A percentile compares a stretch with the other conserved stretches of the same genome.
Conservation (phyloP, 331 rosid genomes). For the Prunus yedoensis region DNA sequence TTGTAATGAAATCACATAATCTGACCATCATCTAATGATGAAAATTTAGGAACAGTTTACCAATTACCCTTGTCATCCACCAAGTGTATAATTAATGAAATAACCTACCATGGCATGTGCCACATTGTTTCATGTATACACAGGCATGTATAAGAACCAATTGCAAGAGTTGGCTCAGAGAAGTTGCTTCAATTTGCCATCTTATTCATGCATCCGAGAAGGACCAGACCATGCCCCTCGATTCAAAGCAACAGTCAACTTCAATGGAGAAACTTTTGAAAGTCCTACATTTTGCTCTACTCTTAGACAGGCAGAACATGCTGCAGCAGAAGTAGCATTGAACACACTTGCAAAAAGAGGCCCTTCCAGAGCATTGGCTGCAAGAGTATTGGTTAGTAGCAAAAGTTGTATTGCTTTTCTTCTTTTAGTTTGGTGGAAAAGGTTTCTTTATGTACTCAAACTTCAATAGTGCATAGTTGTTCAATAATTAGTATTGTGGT, state of each 20-base stretch:
- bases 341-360: constrained; percentile 66
- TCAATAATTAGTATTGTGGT: not conserved
- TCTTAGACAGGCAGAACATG: constrained; percentile 83
- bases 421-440: not conserved
- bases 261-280: constrained; percentile 76
- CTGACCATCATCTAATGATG: too few species aligned
- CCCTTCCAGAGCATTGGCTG: constrained; percentile 78
- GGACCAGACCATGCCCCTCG: constrained; percentile 94
- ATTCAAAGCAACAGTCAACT: constrained; percentile 81
- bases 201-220: constrained; percentile 85
- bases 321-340: constrained; percentile 86
- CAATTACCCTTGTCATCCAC: too few species aligned
- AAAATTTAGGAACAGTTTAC: too few species aligned
- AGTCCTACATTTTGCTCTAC: constrained; percentile 80
- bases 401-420: not conserved
- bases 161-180: constrained; percentile 89
- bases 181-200: constrained; percentile 85
- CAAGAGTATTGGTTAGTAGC: constrained; percentile 73
- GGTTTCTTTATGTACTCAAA: constrained; percentile 19
- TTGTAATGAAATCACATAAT: too few species aligned
- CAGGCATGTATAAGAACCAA: constrained; percentile 74
- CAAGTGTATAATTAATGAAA: too few species aligned
- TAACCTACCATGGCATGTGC: too few species aligned
- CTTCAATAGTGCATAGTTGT: not conserved
- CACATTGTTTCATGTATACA: constrained; percentile 22